Base-by-base conservation (phyloP, 768 basidiomycete species). In the Sutorius australiensis region DNA sequence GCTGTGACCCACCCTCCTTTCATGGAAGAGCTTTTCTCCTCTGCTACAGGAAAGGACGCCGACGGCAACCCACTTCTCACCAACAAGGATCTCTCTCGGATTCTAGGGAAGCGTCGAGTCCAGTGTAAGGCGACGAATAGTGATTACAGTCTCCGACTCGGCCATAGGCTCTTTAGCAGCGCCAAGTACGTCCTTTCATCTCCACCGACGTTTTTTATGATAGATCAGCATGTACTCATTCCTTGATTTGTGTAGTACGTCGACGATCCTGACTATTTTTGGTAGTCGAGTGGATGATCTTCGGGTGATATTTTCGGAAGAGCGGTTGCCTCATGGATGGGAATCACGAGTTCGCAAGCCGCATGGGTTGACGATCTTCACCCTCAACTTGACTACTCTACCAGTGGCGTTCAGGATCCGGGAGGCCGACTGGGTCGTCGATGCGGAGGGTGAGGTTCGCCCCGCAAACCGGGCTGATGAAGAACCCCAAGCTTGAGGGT, bases 251-350 rank as follows among this genome's bases (percentile, higher is more conserved):
- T 28, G 11, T 53, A 88, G 86, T 67, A 75, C 82, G 0, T 79
- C 84, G 0, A 84, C 85, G 0, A 56, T 91, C 45, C 67, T 85
- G 14, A 78, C 76, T 1, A 80, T 84, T 51, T 83, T 87, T 56
- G 89, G 86, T 3, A 84, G 87, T 2, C 72, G 75, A 30, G 62
- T 83, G 8, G 66, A 72, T 6, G 84, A 84, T 51, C 59, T 89
- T 30, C 68, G 75, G 38, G 55, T 76, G 0, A 60, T 87, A 44
- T 68, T 91, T 28, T 62, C 73, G 6, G 84, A 91, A 48, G 88
- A 91, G 58, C 79, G 87, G 17, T 62, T 90, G 24, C 83, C 83
- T 1, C 74, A 83, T 0, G 81, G 81, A 21, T 90, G 86, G 85
- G 86, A 89, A 62, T 75, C 87, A 0, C 71, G 77, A n/a, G 66